Conservation (phyloP, 2,329 filamentous ascomycete genomes). For the Beauveria sp. region DNA sequence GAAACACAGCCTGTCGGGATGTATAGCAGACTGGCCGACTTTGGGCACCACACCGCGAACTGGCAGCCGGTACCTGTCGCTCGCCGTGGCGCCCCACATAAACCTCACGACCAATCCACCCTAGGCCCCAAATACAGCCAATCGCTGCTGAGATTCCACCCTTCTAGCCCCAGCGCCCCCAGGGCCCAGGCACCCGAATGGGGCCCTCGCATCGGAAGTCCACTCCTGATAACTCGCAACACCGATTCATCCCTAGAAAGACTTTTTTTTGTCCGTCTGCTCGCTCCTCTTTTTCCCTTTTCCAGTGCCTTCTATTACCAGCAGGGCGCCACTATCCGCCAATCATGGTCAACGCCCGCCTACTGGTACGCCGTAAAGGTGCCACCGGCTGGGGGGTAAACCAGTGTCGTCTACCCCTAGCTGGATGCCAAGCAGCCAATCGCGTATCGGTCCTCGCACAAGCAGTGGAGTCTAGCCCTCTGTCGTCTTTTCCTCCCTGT, state of each 20-base stretch:
- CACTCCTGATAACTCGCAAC: background rate
- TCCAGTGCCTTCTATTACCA: too few species aligned
- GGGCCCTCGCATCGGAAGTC: background rate
- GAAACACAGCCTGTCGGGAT: background rate
- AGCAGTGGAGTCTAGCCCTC: background rate
- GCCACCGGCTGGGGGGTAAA: background rate
- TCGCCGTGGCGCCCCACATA: background rate
- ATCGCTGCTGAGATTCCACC: background rate
- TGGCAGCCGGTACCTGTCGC: background rate
- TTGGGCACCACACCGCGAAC: background rate
- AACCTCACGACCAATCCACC: slow-evolving; percentile 1
- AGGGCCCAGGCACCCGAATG: background rate
- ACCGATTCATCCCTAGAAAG: background rate
- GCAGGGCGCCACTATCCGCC: background rate
- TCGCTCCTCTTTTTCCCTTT: too few species aligned
- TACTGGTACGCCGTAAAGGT: background rate
- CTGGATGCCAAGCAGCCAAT: background rate
- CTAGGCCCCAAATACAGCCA: background rate
- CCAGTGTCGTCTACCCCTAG: background rate
- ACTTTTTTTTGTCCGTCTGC: too few species aligned
- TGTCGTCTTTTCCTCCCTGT: background rate
- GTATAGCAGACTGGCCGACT: too few species aligned
- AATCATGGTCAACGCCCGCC: background rate
- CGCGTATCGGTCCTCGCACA: background rate
- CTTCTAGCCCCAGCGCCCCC: background rate